These are phyloP conservation scores for Nephelium lappaceum DNA, from an alignment of 345 rosid species.

Conservation along the genomic window DNA sequence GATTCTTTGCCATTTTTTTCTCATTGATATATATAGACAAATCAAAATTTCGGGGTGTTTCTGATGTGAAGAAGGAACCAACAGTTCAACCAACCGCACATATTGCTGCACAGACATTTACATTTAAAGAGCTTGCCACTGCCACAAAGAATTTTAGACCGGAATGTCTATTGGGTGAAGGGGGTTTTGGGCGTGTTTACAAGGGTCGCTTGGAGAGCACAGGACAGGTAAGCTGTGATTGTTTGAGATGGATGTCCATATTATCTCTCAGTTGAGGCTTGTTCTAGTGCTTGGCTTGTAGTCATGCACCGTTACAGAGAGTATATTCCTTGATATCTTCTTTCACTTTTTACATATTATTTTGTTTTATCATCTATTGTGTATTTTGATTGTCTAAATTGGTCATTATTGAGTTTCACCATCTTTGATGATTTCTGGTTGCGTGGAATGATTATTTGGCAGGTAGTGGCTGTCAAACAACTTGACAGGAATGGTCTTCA, in stretches of 20 bases:
- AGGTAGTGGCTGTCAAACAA: constrained; percentile 97
- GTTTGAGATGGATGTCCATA: constrained; percentile 10
- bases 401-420: background rate
- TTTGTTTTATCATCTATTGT: constrained; percentile 1
- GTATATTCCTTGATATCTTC: background rate
- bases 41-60: constrained; percentile 66
- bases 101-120: constrained; percentile 93
- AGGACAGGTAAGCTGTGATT: constrained; percentile 64
- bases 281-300: background rate
- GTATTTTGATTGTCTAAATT: background rate
- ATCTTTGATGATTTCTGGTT: constrained; percentile 10
- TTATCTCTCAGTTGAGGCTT: background rate
- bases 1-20: background rate
- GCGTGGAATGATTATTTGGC: constrained; percentile 31
- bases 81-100: constrained; percentile 57
- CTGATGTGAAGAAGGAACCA: constrained; percentile 77
- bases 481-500: constrained; percentile 93
- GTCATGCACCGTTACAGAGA: background rate
- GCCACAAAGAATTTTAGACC: constrained; percentile 83
- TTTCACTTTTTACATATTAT: background rate
- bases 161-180: constrained; percentile 90
- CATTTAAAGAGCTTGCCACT: constrained; percentile 86
- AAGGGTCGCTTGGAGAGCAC: constrained; percentile 88
- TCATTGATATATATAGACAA: constrained; percentile 51
- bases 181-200: constrained; percentile 96